These are phyloP conservation scores for Aspergillus caelatus DNA, from an alignment of 2,329 filamentous ascomycete species.

Conservation along the genomic window DNA sequence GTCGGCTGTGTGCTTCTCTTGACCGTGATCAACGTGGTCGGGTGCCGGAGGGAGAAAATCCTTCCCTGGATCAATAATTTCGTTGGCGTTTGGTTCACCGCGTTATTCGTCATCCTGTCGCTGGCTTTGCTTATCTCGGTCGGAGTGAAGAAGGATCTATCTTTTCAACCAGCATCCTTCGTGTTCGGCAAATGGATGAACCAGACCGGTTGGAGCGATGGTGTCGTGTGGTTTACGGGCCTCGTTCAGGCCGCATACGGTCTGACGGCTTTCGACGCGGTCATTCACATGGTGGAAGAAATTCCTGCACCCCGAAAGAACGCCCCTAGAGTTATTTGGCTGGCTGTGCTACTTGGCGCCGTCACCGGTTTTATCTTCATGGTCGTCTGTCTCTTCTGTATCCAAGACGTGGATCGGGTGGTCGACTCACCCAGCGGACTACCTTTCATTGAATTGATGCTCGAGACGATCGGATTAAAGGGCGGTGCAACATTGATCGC, in stretches of 20 bases:
- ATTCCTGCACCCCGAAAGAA: conserved; percentile 57
- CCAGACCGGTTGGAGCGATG: conserved; percentile 56
- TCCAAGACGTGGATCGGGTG: conserved; percentile 50
- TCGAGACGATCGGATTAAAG: conserved; percentile 42
- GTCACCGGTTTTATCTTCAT: conserved; percentile 56
- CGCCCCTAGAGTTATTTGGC: conserved; percentile 56
- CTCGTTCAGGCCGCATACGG: conserved; percentile 61
- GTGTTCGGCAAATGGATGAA: conserved; percentile 58
- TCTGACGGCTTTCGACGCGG: conserved; percentile 60
- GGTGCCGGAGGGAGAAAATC: conserved; percentile 53
- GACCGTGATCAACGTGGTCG: conserved; percentile 55
- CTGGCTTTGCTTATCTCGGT: conserved; percentile 57
- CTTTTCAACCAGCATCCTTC: conserved; percentile 55
- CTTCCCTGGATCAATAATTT: conserved; percentile 60
- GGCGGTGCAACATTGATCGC: conserved; percentile 55
- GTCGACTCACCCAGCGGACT: conserved; percentile 43
- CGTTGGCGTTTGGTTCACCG: conserved; percentile 56
- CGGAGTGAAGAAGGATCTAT: conserved; percentile 47
- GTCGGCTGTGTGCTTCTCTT: conserved; percentile 53
- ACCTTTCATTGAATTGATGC: conserved; percentile 55
- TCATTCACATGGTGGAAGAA: conserved; percentile 63
- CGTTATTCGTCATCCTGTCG: conserved; percentile 56
- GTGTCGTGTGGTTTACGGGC: conserved; percentile 61
- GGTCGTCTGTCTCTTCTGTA: conserved; percentile 56
- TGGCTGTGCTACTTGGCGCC: conserved; percentile 55